phyloP scores from a whole-genome alignment of 768 basidiomycete species.

The Sistotremastrum suecicum region DNA sequence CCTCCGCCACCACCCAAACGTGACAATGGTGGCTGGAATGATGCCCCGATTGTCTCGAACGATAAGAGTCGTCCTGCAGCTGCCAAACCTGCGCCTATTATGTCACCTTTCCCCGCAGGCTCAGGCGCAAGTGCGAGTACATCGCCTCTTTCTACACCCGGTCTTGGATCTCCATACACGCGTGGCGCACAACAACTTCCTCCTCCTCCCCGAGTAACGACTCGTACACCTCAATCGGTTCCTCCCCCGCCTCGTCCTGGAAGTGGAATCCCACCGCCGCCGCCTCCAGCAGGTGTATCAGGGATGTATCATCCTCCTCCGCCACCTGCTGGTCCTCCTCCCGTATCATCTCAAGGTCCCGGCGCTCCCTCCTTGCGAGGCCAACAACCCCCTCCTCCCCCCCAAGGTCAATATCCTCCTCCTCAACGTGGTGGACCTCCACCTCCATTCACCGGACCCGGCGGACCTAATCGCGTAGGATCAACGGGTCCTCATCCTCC shows the following conservation, averaged over 20 bases:
- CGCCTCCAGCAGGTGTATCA: slow-evolving; percentile 6
- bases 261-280: slow-evolving; percentile 20
- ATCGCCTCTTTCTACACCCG: slow-evolving; percentile 23
- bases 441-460: slow-evolving; percentile 10
- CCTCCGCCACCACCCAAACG: slow-evolving; percentile 31
- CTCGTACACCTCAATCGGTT: slow-evolving; percentile 11
- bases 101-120: slow-evolving; percentile 77
- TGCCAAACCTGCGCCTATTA: slow-evolving; percentile 58
- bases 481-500: slow-evolving; percentile 18
- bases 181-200: slow-evolving; percentile 28
- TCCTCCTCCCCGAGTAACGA: slow-evolving; percentile 15
- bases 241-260: slow-evolving; percentile 56
- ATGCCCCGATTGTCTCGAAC: slow-evolving; percentile 46
- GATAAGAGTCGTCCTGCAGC: slow-evolving; percentile 37
- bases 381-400: slow-evolving; percentile 33
- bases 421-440: slow-evolving; percentile 29
- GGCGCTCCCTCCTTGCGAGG: slow-evolving; percentile 25
- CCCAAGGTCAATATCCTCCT: slow-evolving; percentile 35
- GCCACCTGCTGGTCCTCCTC: slow-evolving; percentile 26
- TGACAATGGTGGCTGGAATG: slow-evolving; percentile 85
- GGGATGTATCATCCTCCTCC: slow-evolving; percentile 14
- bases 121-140: slow-evolving; percentile 16
- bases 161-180: slow-evolving; percentile 32
- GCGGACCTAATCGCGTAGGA: slow-evolving; percentile 12
- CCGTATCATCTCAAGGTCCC: slow-evolving; percentile 17